Percentiles rank a stretch among this genome's conserved stretches.
These are phyloP conservation scores for Ustilago shanxiensis DNA, from an alignment of 1,284 basidiomycete genomes.

Conservation along the genomic window DNA sequence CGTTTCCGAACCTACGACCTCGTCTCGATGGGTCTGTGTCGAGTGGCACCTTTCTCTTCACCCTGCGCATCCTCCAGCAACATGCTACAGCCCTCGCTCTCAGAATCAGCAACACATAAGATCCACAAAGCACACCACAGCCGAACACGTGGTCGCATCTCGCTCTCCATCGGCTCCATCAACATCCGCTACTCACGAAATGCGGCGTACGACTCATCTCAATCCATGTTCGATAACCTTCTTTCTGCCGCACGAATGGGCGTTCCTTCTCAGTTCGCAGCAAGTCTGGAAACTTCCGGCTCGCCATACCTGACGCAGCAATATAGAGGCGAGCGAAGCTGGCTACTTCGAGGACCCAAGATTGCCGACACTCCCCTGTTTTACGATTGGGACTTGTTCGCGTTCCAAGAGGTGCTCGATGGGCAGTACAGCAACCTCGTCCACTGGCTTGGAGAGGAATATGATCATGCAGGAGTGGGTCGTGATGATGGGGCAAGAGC, in stretches of 20 bases:
- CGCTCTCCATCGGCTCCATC: constrained; percentile 41
- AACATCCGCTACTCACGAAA: constrained; percentile 52
- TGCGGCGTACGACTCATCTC: constrained; percentile 27
- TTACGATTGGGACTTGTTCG: constrained; percentile 54
- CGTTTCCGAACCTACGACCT: constrained; percentile 39
- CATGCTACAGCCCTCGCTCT: constrained; percentile 3
- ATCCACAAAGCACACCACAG: neutral
- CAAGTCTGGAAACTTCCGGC: neutral
- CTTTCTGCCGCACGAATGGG: constrained; percentile 17
- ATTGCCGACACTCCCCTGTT: constrained; percentile 49
- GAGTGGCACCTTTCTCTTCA: constrained; percentile 21
- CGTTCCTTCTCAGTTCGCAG: neutral
- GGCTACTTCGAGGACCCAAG: constrained; percentile 41
- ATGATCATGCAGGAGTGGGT: constrained; percentile 48
- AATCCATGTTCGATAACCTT: constrained; percentile 15
- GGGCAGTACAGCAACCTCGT: constrained; percentile 31
- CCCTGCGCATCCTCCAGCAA: constrained; percentile 13
- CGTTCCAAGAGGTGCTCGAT: constrained; percentile 59
- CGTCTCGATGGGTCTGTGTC: constrained; percentile 33
- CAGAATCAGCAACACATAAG: constrained; percentile 12
- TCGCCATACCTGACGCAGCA: constrained; percentile 36
- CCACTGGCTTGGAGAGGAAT: constrained; percentile 40
- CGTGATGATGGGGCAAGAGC: constrained; percentile 41
- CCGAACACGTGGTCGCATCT: constrained; percentile 11
- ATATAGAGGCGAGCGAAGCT: constrained; percentile 46